Percentiles rank a stretch among this genome's conserved stretches.
Evolutionary conservation across 208 protist genomes (phyloP).

Genomic region (Plasmodiophora brassicae): DNA sequence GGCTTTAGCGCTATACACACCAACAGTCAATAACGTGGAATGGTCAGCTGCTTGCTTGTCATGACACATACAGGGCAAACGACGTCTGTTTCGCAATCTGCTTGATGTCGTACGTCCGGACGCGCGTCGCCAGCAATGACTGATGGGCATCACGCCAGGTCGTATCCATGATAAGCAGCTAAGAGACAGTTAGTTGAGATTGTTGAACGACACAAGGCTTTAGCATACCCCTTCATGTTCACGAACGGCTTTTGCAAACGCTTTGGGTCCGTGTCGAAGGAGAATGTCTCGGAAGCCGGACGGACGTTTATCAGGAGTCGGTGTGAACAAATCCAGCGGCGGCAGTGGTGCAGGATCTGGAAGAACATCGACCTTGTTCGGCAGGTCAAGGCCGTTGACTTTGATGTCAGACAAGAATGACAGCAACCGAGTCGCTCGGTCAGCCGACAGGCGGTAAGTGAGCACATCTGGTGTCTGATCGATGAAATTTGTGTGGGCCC

Average conservation of each 20-base stretch:
- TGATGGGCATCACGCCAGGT: constrained; percentile 77
- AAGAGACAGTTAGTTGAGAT: neutral
- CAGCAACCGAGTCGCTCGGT: constrained; percentile 59
- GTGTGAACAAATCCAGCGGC: neutral
- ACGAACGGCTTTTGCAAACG: constrained; percentile 62
- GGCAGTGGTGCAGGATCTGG: neutral
- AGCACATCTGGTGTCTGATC: constrained; percentile 58
- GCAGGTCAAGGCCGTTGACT: constrained; percentile 35
- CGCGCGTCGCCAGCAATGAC: constrained; percentile 76
- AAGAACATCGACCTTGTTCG: neutral
- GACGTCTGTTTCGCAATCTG: constrained; percentile 52
- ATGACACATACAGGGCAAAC: neutral
- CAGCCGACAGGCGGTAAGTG: constrained; percentile 21
- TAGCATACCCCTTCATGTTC: constrained; percentile 22
- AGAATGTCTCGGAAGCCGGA: constrained; percentile 55
- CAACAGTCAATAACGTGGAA: too few species aligned
- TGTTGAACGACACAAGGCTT: neutral
- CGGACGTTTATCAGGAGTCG: neutral
- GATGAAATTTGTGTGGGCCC: constrained; percentile 62
- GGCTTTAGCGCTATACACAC: neutral
- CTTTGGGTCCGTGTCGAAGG: constrained; percentile 59
- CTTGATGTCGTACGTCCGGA: constrained; percentile 74
- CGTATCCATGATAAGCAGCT: constrained; percentile 75
- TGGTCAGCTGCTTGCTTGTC: too few species aligned
- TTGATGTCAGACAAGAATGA: constrained; percentile 49